Evolutionary conservation across 2,329 filamentous ascomycete genomes (phyloP).

Genomic region (Nemania serpens): DNA sequence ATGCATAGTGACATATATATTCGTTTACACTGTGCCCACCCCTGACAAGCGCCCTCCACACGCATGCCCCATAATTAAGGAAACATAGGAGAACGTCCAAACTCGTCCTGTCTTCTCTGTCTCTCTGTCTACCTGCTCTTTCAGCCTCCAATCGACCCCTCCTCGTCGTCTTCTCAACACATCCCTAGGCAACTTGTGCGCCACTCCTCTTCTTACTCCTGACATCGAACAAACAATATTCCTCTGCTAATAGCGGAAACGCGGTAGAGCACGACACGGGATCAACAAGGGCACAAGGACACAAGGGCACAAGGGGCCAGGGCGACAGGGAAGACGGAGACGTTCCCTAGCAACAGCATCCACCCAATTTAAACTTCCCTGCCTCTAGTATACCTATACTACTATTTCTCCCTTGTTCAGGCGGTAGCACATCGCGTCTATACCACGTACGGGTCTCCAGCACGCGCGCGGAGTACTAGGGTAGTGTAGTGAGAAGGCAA

Average conservation of each 20-base stretch:
- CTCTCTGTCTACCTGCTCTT: slow-evolving; percentile 5
- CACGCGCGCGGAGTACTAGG: slow-evolving; percentile 10
- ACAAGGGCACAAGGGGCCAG: slow-evolving; percentile 5
- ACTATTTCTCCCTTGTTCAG: not conserved
- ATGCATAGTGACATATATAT: not conserved
- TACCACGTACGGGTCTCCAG: not conserved
- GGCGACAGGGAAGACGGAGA: slow-evolving; percentile 21
- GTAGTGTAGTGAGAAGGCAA: not conserved
- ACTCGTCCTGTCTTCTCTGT: not conserved
- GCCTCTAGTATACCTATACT: slow-evolving; percentile 28
- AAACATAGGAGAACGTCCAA: slow-evolving; percentile 1
- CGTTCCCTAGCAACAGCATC: slow-evolving; percentile 27
- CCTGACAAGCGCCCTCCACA: not conserved
- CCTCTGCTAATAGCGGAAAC: slow-evolving; percentile 11
- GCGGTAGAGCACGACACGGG: slow-evolving; percentile 1
- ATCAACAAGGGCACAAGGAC: slow-evolving; percentile 10
- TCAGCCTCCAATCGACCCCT: not conserved
- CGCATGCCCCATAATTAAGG: not conserved
- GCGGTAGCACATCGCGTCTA: slow-evolving; percentile 15
- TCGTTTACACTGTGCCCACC: not conserved
- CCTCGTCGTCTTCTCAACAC: slow-evolving; percentile 7
- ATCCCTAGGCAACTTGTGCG: slow-evolving; percentile 6
- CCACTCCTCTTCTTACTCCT: not conserved
- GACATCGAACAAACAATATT: not conserved
- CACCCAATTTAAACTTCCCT: slow-evolving; percentile 36